Base-by-base conservation (phyloP, 202 grass and related monocot genomes). In the Brachypodium distachyon region DNA sequence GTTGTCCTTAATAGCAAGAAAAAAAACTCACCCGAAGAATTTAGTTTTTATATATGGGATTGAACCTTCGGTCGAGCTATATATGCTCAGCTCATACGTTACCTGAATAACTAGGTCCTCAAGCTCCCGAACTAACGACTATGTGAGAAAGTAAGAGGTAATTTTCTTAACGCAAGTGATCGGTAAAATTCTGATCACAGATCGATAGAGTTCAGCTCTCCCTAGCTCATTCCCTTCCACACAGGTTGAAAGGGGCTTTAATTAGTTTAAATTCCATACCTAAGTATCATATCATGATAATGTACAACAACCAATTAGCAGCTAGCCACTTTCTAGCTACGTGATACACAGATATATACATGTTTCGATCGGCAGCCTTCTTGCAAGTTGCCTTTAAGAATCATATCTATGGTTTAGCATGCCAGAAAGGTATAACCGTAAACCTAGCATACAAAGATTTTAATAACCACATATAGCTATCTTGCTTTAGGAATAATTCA, bases 301-400 rank as follows among this genome's bases (percentile, higher is more conserved):
- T 61, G 43, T 53, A 56, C n/a, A 60, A 10, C 34, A 26, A 50
- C 41, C 44, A 67, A 36, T 33, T 18, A 62, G 43, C 27, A 3
- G 12, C 11, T 47, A 59, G 14, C 29, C 67, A 69, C 70, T 76
- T 86, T 70, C 47, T 60, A 80, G 51, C 25, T 28, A 65, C 32
- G n/a, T 74, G 60, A 59, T 60, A 73, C 58, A 64, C 28, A 56
- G n/a, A n/a, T 65, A 36, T 28, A 65, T 56, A 46, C 56, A 67
- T 79, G 38, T 64, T 84, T 42, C 12, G n/a, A n/a, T n/a, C n/a
- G 34, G 29, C 48, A 23, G 32, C 41, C 57, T 85, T 78, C 57
- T 64, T 85, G 18, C 34, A 81, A 76, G 47, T 81, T 86, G 77
- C 38, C 36, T 4, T 71, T 86, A 64, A 70, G 3, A 77, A 77